phyloP scores from a whole-genome alignment of 75 land plant genomes.

The Pinus albicaulis region DNA sequence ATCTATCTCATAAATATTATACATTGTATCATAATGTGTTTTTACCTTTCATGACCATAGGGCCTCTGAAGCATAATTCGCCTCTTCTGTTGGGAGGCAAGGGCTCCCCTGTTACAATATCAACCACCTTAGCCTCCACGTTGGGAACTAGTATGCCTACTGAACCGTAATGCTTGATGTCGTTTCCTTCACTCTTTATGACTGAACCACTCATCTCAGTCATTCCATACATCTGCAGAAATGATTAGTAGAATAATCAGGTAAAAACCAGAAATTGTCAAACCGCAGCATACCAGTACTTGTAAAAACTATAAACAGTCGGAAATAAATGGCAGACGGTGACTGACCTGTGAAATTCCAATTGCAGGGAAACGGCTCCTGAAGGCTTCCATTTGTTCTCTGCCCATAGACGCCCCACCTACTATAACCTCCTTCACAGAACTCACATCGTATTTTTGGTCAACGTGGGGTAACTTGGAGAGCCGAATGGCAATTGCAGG shows the following conservation, averaged over 20 bases:
- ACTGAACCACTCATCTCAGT: too few relatives aligned
- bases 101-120: conserved; percentile 27
- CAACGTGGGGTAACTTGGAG: conserved; percentile 18
- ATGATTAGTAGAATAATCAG: neutral
- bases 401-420: conserved; percentile 52
- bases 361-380: conserved; percentile 19
- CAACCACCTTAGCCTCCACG: conserved; percentile 52
- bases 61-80: conserved; percentile 65
- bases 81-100: conserved; percentile 40
- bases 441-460: conserved; percentile 22
- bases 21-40: neutral
- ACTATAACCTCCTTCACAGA: conserved; percentile 21
- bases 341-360: conserved; percentile 27
- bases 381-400: conserved; percentile 31
- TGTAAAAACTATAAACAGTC: neutral
- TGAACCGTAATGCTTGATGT: too few relatives aligned
- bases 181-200: too few relatives aligned
- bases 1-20: neutral
- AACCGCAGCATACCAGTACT: too few relatives aligned
- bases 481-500: conserved; percentile 38
- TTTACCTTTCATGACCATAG: conserved; percentile 54
- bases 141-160: conserved; percentile 4
- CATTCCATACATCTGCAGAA: too few relatives aligned
- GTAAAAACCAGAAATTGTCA: neutral
- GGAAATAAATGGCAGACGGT: neutral